A percentile compares a stretch with the other conserved stretches of the same genome.
These are phyloP conservation scores for Tylopilus balloui DNA, from an alignment of 768 basidiomycete genomes.

Conservation along the genomic window DNA sequence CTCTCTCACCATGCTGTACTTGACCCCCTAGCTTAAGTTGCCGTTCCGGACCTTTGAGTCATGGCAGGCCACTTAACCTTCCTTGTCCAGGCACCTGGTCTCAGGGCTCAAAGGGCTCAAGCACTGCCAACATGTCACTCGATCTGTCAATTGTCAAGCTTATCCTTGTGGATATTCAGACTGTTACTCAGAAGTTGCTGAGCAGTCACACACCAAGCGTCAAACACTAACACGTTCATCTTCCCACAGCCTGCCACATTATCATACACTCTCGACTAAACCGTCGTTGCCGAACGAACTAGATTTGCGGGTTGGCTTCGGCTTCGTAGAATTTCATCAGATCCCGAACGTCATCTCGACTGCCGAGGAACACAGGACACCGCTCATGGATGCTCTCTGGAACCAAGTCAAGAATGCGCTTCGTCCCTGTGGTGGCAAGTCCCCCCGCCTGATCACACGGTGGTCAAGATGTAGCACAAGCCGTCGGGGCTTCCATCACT, in stretches of 20 bases:
- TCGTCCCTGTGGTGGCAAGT: conserved; percentile 91
- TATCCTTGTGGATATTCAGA: background rate
- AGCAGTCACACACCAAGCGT: background rate
- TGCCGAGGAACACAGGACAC: conserved; percentile 89
- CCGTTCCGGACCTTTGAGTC: background rate
- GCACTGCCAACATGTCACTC: background rate
- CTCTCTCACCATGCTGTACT: background rate
- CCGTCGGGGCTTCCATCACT: conserved; percentile 14
- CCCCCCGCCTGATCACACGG: conserved; percentile 73
- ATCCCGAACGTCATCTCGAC: conserved; percentile 89
- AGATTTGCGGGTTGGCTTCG: conserved; percentile 19
- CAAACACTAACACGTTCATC: background rate
- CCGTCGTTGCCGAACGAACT: background rate
- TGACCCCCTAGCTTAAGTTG: background rate
- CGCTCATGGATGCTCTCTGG: conserved; percentile 88
- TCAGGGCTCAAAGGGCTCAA: background rate
- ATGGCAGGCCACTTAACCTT: background rate
- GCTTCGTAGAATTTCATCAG: conserved; percentile 77
- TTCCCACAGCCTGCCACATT: background rate
- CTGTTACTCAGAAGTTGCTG: background rate
- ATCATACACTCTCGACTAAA: conserved; percentile 9
- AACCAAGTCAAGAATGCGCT: conserved; percentile 87
- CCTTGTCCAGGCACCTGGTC: background rate
- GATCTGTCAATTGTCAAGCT: background rate
- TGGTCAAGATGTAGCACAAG: background rate